Evolutionary conservation across 768 basidiomycete species (phyloP).

Genomic region (Ramaria sp.): DNA sequence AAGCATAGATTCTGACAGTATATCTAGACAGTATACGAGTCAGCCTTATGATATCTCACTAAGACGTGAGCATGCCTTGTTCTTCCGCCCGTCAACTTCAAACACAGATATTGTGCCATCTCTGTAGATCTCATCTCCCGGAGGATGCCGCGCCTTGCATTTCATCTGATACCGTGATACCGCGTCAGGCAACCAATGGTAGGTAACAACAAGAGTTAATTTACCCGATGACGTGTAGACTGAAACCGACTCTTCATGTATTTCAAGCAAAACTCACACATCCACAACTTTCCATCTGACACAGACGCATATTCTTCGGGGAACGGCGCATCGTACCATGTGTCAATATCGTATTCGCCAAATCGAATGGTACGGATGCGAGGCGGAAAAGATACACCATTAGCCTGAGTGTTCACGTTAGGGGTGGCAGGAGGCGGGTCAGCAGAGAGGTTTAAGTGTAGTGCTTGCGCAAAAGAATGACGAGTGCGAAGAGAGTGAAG

Average conservation of each 20-base stretch:
- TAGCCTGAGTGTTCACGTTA: slow-evolving; percentile 12
- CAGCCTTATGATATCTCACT: background rate
- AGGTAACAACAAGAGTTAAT: slow-evolving; percentile 19
- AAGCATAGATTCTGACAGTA: slow-evolving; percentile 98
- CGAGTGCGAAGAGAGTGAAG: background rate
- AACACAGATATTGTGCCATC: slow-evolving; percentile 85
- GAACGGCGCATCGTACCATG: slow-evolving; percentile 98
- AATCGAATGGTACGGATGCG: slow-evolving; percentile 86
- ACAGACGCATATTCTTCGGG: slow-evolving; percentile 93
- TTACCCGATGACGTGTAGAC: slow-evolving; percentile 73
- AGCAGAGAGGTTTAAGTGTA: slow-evolving; percentile 11
- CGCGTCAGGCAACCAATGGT: background rate
- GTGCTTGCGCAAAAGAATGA: slow-evolving; percentile 6
- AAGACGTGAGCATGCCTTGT: slow-evolving; percentile 50
- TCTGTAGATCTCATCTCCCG: slow-evolving; percentile 96
- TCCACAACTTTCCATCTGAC: slow-evolving; percentile 87
- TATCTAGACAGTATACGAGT: slow-evolving; percentile 41
- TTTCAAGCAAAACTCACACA: slow-evolving; percentile 96
- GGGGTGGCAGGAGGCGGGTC: slow-evolving; percentile 1
- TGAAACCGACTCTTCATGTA: slow-evolving; percentile 95
- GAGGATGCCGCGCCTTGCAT: slow-evolving; percentile 90
- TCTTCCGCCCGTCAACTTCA: slow-evolving; percentile 96
- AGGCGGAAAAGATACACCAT: slow-evolving; percentile 25
- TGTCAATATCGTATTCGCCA: slow-evolving; percentile 85
- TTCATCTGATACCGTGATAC: slow-evolving; percentile 51